Evolutionary conservation across 306 rosid genomes (phyloP).

Genomic region (Quercus glauca): DNA sequence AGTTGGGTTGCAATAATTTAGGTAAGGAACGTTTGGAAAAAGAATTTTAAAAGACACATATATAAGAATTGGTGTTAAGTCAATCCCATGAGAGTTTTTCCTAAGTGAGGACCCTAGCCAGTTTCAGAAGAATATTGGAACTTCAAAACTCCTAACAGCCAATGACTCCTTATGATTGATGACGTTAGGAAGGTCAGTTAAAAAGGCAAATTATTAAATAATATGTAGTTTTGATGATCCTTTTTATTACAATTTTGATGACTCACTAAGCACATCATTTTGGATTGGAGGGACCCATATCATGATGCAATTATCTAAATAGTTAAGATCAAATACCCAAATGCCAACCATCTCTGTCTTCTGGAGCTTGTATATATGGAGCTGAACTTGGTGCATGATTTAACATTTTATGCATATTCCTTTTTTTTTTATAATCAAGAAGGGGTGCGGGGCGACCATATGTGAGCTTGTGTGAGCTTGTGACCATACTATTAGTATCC

Average conservation of each 20-base stretch:
- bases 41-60: not conserved
- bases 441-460: too few relatives aligned
- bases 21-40: conserved; percentile 1
- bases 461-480: conserved; percentile 6
- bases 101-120: conserved; percentile 32
- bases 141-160: conserved; percentile 26
- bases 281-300: conserved; percentile 39
- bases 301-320: conserved; percentile 15
- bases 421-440: too few relatives aligned
- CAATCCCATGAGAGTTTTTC: conserved; percentile 32
- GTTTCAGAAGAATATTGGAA: conserved; percentile 35
- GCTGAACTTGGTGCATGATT: conserved; percentile 11
- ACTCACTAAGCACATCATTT: conserved; percentile 57
- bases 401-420: not conserved
- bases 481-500: not conserved
- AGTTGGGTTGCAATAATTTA: conserved; percentile 19
- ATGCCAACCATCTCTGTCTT: conserved; percentile 18
- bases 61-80: conserved; percentile 24
- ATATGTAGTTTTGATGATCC: conserved; percentile 29
- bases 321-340: conserved; percentile 44
- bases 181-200: conserved; percentile 61
- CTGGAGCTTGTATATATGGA: not conserved
- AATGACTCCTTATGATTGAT: conserved; percentile 36
- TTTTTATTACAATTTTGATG: conserved; percentile 38
- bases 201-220: conserved; percentile 41